phyloP scores from a whole-genome alignment of 129 eudicot genomes.

The Ambrosia trifida region DNA sequence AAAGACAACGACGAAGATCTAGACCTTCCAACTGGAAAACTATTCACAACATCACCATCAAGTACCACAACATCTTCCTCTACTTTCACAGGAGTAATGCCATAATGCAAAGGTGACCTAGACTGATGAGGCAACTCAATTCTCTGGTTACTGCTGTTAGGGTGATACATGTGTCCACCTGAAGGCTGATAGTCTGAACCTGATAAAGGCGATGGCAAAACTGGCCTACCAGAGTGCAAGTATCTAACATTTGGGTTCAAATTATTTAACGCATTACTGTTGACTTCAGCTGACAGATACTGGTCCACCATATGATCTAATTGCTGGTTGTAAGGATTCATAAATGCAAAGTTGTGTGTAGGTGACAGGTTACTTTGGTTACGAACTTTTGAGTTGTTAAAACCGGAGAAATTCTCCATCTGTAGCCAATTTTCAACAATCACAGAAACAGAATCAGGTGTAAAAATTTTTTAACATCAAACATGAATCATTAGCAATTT shows the following conservation, averaged over 20 bases:
- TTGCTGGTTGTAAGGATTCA: constrained; percentile 30
- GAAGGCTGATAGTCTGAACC: constrained; percentile 21
- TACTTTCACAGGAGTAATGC: constrained; percentile 31
- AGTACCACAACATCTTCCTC: constrained; percentile 47
- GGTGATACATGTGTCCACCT: constrained; percentile 28
- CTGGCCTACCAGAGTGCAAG: constrained; percentile 28
- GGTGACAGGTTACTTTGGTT: constrained; percentile 44
- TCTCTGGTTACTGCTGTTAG: background rate
- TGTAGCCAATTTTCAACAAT: constrained; percentile 23
- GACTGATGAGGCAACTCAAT: constrained; percentile 11
- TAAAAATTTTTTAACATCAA: background rate
- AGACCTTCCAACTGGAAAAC: constrained; percentile 19
- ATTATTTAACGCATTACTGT: constrained; percentile 22
- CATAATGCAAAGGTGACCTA: constrained; percentile 24
- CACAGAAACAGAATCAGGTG: background rate
- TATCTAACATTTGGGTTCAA: constrained; percentile 35
- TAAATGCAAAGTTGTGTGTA: constrained; percentile 22
- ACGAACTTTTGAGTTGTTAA: constrained; percentile 37
- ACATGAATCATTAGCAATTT: constrained; percentile 14
- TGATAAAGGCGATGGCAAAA: constrained; percentile 11
- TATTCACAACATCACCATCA: constrained; percentile 40
- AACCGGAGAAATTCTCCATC: constrained; percentile 43
- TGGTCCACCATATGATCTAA: constrained; percentile 41
- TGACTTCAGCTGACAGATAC: constrained; percentile 44
- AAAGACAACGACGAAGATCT: constrained; percentile 31